These are phyloP conservation scores for Diospyros lotus DNA, from an alignment of 148 eudicot species.

Conservation along the genomic window DNA sequence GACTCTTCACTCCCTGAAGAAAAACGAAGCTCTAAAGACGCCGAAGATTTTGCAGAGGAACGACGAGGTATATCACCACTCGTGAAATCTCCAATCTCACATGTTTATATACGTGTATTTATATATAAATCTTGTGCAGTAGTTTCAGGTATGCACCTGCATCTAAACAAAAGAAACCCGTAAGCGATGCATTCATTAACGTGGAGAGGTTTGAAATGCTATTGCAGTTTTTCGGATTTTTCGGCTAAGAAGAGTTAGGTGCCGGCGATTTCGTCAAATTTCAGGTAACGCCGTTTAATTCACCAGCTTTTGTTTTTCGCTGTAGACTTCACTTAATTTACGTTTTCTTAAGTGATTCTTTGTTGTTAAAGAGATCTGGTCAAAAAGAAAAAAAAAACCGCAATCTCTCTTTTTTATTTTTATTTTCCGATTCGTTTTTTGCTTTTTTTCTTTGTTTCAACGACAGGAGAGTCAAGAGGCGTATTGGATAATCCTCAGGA, in stretches of 20 bases:
- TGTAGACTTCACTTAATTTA: not conserved
- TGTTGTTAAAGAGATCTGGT: conserved; percentile 6
- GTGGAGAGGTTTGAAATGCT: not conserved
- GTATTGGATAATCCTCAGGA: conserved; percentile 5
- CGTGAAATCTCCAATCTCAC: not conserved
- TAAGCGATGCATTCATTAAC: not conserved
- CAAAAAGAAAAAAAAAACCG: not conserved
- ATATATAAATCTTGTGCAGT: not conserved
- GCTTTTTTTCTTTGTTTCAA: not conserved
- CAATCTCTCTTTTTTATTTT: not conserved
- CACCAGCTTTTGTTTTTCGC: not conserved
- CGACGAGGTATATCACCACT: not conserved
- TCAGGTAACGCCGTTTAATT: not conserved
- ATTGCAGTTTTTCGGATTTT: not conserved
- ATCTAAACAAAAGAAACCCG: not conserved
- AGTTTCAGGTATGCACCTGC: not conserved
- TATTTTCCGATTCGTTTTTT: not conserved
- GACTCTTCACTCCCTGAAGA: not conserved
- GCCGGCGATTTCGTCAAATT: conserved; percentile 8
- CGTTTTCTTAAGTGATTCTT: not conserved
- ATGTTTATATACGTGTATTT: not conserved
- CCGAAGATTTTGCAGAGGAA: not conserved
- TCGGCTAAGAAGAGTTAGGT: not conserved
- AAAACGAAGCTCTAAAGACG: not conserved
- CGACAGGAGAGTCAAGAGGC: conserved; percentile 6